These are phyloP conservation scores for Boletus sensibilis DNA, from an alignment of 768 basidiomycete species.

Conservation along the genomic window DNA sequence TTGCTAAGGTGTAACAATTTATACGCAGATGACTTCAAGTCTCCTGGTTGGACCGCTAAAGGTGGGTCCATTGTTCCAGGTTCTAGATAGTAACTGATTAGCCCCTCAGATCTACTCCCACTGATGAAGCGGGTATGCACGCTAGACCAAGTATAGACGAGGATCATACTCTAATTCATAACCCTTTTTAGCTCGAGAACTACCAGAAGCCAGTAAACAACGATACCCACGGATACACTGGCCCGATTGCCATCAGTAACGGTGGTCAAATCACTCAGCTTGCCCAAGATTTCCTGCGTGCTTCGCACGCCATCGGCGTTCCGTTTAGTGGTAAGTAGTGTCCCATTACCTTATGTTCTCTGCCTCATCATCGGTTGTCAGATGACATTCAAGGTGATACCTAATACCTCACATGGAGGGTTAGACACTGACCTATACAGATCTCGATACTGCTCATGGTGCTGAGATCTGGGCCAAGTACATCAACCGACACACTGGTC, in stretches of 20 bases:
- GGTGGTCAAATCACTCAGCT: conserved; percentile 62
- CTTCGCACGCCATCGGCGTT: conserved; percentile 56
- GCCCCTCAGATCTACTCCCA: conserved; percentile 55
- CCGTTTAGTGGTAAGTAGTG: conserved; percentile 57
- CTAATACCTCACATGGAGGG: neutral
- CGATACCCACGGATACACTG: conserved; percentile 66
- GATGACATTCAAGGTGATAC: conserved; percentile 60
- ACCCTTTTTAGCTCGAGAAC: conserved; percentile 56
- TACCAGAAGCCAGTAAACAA: conserved; percentile 73
- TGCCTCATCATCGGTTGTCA: conserved; percentile 18
- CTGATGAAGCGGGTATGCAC: conserved; percentile 61
- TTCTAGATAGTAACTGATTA: neutral
- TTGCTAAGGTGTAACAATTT: neutral
- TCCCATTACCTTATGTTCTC: neutral
- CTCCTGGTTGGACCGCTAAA: conserved; percentile 63
- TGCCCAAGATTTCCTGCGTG: conserved; percentile 69
- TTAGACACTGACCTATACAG: conserved; percentile 28
- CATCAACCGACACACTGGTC: conserved; percentile 70
- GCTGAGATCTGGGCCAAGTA: conserved; percentile 78
- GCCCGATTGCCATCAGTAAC: conserved; percentile 72
- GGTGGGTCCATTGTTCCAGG: conserved; percentile 35
- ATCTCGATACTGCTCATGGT: conserved; percentile 57
- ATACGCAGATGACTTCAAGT: conserved; percentile 65
- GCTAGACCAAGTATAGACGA: neutral
- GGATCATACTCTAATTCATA: neutral